Evolutionary conservation across 257 asterid genomes (phyloP).

Genomic region (Buddleja alternifolia): DNA sequence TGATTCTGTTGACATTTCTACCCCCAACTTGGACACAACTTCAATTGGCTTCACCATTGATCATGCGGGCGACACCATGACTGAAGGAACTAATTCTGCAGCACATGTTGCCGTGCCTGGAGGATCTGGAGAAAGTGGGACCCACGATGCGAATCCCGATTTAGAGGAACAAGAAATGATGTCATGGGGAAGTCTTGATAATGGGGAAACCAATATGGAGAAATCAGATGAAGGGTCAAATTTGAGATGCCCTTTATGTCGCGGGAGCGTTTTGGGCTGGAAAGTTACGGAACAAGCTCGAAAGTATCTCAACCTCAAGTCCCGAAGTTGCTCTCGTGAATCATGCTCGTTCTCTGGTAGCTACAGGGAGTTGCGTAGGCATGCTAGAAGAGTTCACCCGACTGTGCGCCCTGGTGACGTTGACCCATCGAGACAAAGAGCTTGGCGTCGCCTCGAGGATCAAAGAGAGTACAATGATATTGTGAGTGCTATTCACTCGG

Average conservation of each 20-base stretch:
- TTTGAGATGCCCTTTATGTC: slow-evolving; percentile 86
- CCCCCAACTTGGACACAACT: slow-evolving; percentile 28
- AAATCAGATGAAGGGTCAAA: slow-evolving; percentile 43
- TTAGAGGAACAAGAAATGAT: slow-evolving; percentile 26
- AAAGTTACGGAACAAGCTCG: slow-evolving; percentile 79
- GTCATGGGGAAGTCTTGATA: too few species aligned
- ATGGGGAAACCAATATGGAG: slow-evolving; percentile 34
- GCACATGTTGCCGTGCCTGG: slow-evolving; percentile 24
- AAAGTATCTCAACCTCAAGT: slow-evolving; percentile 70
- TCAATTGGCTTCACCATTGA: slow-evolving; percentile 29
- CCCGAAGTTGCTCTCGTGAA: slow-evolving; percentile 78
- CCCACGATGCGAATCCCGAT: slow-evolving; percentile 20
- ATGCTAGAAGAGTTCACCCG: slow-evolving; percentile 87
- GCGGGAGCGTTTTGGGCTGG: slow-evolving; percentile 80
- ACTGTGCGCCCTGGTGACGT: slow-evolving; percentile 80
- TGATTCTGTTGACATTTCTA: neutral
- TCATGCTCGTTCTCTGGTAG: slow-evolving; percentile 72
- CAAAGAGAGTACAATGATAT: slow-evolving; percentile 83
- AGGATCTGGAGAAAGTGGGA: slow-evolving; percentile 31
- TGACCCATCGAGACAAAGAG: slow-evolving; percentile 78
- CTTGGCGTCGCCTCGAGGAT: slow-evolving; percentile 76
- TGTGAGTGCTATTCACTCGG: slow-evolving; percentile 75
- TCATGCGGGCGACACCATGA: slow-evolving; percentile 10
- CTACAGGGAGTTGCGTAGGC: slow-evolving; percentile 76
- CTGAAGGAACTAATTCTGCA: slow-evolving; percentile 8